phyloP scores from a whole-genome alignment of 2,329 filamentous ascomycete genomes.

The Westerdykella ornata region DNA sequence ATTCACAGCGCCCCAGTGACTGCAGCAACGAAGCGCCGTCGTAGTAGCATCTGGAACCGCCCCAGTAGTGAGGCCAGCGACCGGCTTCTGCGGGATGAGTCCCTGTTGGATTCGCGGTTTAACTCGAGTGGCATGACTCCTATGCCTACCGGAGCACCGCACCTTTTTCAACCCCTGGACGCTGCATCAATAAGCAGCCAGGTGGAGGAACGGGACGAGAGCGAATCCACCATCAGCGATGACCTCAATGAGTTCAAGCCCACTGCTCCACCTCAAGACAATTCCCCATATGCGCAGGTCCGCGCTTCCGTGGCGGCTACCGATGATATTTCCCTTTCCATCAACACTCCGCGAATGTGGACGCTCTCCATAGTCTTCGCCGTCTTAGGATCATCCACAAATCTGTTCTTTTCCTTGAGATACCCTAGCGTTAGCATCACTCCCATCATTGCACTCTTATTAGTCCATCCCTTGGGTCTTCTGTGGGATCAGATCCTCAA shows the following conservation, averaged over 20 bases:
- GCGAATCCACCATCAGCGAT: conserved; percentile 31
- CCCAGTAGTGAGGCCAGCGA: conserved; percentile 21
- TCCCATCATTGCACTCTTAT: conserved; percentile 76
- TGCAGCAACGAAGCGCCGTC: conserved; percentile 18
- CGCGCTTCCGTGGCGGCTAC: conserved; percentile 70
- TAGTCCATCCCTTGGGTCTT: conserved; percentile 76
- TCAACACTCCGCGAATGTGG: conserved; percentile 88
- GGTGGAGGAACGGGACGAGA: conserved; percentile 9
- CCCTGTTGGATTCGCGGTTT: conserved; percentile 29
- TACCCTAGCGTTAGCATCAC: conserved; percentile 88
- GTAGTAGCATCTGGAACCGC: conserved; percentile 12
- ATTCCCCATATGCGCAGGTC: conserved; percentile 72
- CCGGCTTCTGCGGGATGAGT: conserved; percentile 22
- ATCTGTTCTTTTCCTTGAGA: conserved; percentile 81
- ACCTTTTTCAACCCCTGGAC: conserved; percentile 20
- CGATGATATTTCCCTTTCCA: conserved; percentile 70
- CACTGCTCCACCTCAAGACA: conserved; percentile 53
- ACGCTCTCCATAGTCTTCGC: conserved; percentile 71
- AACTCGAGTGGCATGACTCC: conserved; percentile 23
- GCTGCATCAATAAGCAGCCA: conserved; percentile 27
- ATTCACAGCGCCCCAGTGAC: conserved; percentile 16
- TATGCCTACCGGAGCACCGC: conserved; percentile 15
- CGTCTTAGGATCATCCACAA: conserved; percentile 73
- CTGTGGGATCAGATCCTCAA: conserved; percentile 71
- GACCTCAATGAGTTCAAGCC: conserved; percentile 30